phyloP scores from a whole-genome alignment of 208 protist species.

The Wallacemonas sp. region DNA sequence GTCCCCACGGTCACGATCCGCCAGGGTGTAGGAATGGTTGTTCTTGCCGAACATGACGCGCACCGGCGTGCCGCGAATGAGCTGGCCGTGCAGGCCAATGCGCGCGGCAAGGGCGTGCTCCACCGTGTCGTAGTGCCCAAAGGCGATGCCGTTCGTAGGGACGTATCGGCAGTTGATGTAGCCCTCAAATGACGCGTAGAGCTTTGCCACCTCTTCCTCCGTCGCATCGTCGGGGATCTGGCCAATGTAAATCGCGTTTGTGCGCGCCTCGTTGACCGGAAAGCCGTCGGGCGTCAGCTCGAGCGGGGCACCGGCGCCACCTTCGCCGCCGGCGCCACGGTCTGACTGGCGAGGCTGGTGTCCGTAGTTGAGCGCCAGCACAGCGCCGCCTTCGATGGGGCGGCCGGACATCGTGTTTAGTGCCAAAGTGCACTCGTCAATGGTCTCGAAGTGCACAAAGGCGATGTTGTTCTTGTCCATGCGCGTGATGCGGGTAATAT shows the following conservation, averaged over 20 bases:
- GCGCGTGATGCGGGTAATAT: constrained; percentile 60
- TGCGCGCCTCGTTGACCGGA: constrained; percentile 63
- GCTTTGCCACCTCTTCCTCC: constrained; percentile 61
- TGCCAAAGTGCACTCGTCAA: constrained; percentile 82
- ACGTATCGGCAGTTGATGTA: constrained; percentile 85
- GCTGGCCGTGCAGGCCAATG: constrained; percentile 43
- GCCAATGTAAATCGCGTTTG: constrained; percentile 87
- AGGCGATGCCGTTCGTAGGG: constrained; percentile 59
- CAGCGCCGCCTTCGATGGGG: constrained; percentile 62
- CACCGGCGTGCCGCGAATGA: constrained; percentile 62
- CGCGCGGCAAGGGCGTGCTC: constrained; percentile 64
- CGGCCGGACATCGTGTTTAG: constrained; percentile 72
- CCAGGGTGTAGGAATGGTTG: constrained; percentile 75
- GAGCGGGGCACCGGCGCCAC: constrained; percentile 8
- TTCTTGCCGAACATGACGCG: constrained; percentile 83
- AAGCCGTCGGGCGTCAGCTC: constrained; percentile 38
- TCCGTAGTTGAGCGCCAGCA: constrained; percentile 86
- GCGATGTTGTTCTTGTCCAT: constrained; percentile 70
- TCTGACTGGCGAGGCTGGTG: constrained; percentile 31
- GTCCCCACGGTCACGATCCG: constrained; percentile 34
- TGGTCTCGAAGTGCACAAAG: constrained; percentile 82
- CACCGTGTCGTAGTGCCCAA: constrained; percentile 81
- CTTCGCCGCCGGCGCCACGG: not conserved
- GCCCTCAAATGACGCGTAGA: constrained; percentile 76
- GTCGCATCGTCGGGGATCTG: constrained; percentile 64